A percentile compares a stretch with the other conserved stretches of the same genome.
Conservation (phyloP, 441 rosid species). For the Adansonia gregorii region DNA sequence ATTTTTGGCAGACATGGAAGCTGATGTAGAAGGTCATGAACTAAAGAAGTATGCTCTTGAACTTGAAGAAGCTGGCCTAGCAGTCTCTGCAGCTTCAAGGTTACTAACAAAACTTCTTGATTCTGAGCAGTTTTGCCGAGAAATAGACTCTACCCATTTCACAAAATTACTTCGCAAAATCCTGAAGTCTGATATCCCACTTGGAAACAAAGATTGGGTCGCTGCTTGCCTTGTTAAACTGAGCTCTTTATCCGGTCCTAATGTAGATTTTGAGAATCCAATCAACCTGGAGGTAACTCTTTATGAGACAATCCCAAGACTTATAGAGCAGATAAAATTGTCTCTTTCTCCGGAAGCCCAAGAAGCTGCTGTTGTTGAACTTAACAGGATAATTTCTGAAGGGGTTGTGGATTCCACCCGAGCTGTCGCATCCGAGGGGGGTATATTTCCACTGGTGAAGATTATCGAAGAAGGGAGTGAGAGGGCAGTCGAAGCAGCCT, state of each 20-base stretch:
- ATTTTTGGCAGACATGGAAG: slow-evolving; percentile 42
- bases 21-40: slow-evolving; percentile 53
- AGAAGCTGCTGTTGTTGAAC: slow-evolving; percentile 79
- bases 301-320: slow-evolving; percentile 76
- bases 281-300: slow-evolving; percentile 70
- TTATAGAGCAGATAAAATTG: slow-evolving; percentile 61
- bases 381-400: slow-evolving; percentile 66
- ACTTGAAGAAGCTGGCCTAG: slow-evolving; percentile 75
- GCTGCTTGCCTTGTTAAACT: slow-evolving; percentile 78
- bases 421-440: slow-evolving; percentile 58
- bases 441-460: slow-evolving; percentile 65
- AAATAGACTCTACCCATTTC: slow-evolving; percentile 41
- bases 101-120: slow-evolving; percentile 73
- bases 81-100: slow-evolving; percentile 70
- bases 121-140: slow-evolving; percentile 52
- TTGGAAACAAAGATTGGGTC: slow-evolving; percentile 78
- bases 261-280: slow-evolving; percentile 45
- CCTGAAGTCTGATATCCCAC: slow-evolving; percentile 67
- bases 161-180: slow-evolving; percentile 53
- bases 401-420: slow-evolving; percentile 62
- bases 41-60: slow-evolving; percentile 60
- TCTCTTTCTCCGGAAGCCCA: slow-evolving; percentile 52
- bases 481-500: slow-evolving; percentile 62
- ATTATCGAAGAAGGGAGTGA: slow-evolving; percentile 65
- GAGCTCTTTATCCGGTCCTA: slow-evolving; percentile 42